phyloP scores from a whole-genome alignment of 352 stramenopile species.

The Globisporangium ultimum region DNA sequence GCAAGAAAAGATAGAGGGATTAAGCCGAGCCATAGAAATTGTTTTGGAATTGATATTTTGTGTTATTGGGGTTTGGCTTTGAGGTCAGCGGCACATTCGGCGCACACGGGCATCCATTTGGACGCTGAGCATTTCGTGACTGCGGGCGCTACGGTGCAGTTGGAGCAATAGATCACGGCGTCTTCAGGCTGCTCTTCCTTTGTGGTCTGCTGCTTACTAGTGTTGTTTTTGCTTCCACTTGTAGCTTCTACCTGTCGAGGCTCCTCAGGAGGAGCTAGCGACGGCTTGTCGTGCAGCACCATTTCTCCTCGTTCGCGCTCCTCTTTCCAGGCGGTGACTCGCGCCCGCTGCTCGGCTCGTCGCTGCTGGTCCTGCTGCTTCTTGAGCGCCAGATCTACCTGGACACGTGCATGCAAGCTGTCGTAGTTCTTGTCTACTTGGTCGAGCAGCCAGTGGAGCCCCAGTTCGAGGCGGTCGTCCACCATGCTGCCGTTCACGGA shows the following conservation, averaged over 20 bases:
- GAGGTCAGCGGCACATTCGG: conserved; percentile 41
- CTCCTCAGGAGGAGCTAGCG: background rate
- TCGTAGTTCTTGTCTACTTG: conserved; percentile 57
- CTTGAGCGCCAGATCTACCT: conserved; percentile 44
- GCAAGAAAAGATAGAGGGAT: conserved; percentile 16
- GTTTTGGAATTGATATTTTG: conserved; percentile 1
- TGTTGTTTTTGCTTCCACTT: conserved; percentile 1
- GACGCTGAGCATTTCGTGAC: conserved; percentile 78
- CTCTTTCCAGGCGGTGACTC: conserved; percentile 68
- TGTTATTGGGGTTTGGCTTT: conserved; percentile 31
- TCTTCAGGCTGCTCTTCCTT: conserved; percentile 22
- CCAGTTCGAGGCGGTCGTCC: conserved; percentile 61
- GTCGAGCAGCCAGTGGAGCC: conserved; percentile 70
- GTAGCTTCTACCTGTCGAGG: too few relatives aligned
- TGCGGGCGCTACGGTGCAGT: conserved; percentile 45
- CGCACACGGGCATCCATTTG: conserved; percentile 86
- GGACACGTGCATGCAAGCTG: conserved; percentile 40
- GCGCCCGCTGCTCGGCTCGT: conserved; percentile 52
- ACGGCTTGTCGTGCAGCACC: conserved; percentile 45
- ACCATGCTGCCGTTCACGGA: conserved; percentile 40
- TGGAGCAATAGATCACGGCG: conserved; percentile 61
- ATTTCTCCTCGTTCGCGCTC: conserved; percentile 68
- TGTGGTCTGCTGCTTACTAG: background rate
- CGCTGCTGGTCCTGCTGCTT: conserved; percentile 57
- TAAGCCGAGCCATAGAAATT: conserved; percentile 10